Conservation (phyloP, 495 filamentous ascomycete species). For the Echria macrotheca region DNA sequence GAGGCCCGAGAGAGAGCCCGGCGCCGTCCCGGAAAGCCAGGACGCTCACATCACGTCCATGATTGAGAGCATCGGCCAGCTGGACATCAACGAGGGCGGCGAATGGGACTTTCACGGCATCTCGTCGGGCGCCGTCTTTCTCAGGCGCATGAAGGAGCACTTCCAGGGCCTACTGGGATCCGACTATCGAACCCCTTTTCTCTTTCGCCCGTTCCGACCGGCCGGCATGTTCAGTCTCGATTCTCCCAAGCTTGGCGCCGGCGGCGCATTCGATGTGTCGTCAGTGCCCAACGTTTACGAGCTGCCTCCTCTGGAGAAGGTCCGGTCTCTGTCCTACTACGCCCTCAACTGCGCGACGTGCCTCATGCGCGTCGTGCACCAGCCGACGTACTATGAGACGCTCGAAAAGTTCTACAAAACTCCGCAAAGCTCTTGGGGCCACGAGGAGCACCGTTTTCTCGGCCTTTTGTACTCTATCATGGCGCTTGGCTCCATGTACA, state of each 20-base stretch:
- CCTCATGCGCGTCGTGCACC: conserved; percentile 81
- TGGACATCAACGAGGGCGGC: conserved; percentile 87
- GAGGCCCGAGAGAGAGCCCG: conserved; percentile 27
- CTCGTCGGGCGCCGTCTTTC: conserved; percentile 85
- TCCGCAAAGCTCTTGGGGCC: conserved; percentile 59
- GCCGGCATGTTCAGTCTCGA: conserved; percentile 49
- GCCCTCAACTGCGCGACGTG: conserved; percentile 79
- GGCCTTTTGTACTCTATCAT: conserved; percentile 79
- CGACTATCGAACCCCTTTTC: conserved; percentile 43
- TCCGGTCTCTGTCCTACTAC: conserved; percentile 64
- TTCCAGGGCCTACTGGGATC: conserved; percentile 59
- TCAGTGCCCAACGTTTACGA: conserved; percentile 57
- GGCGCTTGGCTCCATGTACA: conserved; percentile 83
- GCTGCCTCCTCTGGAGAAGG: conserved; percentile 64
- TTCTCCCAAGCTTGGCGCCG: conserved; percentile 60
- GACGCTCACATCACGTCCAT: conserved; percentile 88
- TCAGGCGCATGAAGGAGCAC: conserved; percentile 78
- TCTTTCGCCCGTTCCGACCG: conserved; percentile 37
- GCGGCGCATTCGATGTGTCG: conserved; percentile 53
- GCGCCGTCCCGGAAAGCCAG: conserved; percentile 34
- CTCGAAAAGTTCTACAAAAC: conserved; percentile 76
- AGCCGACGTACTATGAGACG: conserved; percentile 73
- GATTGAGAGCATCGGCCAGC: conserved; percentile 82
- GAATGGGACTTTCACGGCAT: conserved; percentile 94
- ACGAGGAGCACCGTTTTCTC: conserved; percentile 74